Percentiles rank a stretch among this genome's conserved stretches.
Conservation (phyloP, 345 rosid genomes). For the Leavenworthia alabamica region DNA sequence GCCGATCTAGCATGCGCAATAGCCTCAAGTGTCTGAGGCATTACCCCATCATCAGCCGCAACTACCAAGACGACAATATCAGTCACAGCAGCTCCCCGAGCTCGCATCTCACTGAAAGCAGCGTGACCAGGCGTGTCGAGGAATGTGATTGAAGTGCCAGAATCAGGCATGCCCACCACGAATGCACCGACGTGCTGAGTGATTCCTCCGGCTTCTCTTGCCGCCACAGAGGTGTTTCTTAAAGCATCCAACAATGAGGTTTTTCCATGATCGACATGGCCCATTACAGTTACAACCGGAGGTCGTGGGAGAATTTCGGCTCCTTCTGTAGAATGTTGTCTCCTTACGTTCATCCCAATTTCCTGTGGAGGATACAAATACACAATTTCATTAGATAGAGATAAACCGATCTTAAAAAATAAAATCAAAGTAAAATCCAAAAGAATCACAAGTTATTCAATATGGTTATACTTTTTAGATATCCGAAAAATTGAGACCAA, state of each 20-base stretch:
- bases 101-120: slow-evolving; percentile 92
- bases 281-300: slow-evolving; percentile 89
- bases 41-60: slow-evolving; percentile 96
- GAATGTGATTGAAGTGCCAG: slow-evolving; percentile 85
- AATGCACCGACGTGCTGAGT: slow-evolving; percentile 97
- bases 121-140: slow-evolving; percentile 96
- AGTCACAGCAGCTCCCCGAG: slow-evolving; percentile 94
- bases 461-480: not conserved
- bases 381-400: not conserved
- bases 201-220: slow-evolving; percentile 95
- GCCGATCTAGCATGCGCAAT: slow-evolving; percentile 83
- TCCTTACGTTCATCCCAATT: slow-evolving; percentile 63
- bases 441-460: not conserved
- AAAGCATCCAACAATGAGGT: slow-evolving; percentile 87
- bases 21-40: slow-evolving; percentile 97
- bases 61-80: slow-evolving; percentile 92
- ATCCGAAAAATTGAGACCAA: not conserved
- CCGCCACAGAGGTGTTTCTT: slow-evolving; percentile 81
- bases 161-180: slow-evolving; percentile 67
- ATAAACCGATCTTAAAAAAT: not conserved
- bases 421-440: not conserved
- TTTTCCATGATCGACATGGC: slow-evolving; percentile 97
- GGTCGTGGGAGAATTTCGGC: slow-evolving; percentile 57
- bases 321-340: slow-evolving; percentile 71
- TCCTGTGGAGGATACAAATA: slow-evolving; percentile 44